Evolutionary conservation across 805 yeast species (phyloP).

Genomic region (Ogataea nakhonphanomensis): DNA sequence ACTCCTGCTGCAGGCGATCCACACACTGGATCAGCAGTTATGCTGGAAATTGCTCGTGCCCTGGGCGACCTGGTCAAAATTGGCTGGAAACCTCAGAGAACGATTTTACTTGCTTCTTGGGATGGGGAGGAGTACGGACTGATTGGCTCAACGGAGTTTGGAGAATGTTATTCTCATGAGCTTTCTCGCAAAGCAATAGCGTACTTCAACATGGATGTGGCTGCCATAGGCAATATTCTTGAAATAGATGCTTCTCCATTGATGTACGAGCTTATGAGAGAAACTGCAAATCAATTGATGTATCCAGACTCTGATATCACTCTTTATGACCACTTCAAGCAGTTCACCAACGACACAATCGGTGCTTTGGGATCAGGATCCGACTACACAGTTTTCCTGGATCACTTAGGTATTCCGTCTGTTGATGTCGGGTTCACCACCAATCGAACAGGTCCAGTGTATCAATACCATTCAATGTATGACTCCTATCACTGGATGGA

Average conservation of each 20-base stretch:
- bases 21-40: constrained; percentile 64
- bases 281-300: constrained; percentile 41
- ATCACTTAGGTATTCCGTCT: constrained; percentile 58
- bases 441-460: constrained; percentile 49
- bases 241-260: constrained; percentile 57
- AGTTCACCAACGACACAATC: constrained; percentile 34
- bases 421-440: constrained; percentile 54
- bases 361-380: constrained; percentile 64
- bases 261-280: constrained; percentile 44
- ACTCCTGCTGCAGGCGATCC: constrained; percentile 78
- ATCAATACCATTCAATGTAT: constrained; percentile 74
- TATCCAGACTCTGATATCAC: constrained; percentile 41
- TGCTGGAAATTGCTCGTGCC: constrained; percentile 62
- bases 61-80: constrained; percentile 45
- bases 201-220: constrained; percentile 67
- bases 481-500: constrained; percentile 74
- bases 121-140: constrained; percentile 77
- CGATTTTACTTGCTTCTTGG: constrained; percentile 72
- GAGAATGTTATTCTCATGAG: constrained; percentile 51
- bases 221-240: constrained; percentile 54
- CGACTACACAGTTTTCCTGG: constrained; percentile 61
- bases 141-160: constrained; percentile 76
- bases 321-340: constrained; percentile 36
- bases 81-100: constrained; percentile 74
- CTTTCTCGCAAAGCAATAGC: constrained; percentile 55